These are phyloP conservation scores for Schwanniomyces etchellsii DNA, from an alignment of 1,139 yeast genomes.

Conservation along the genomic window DNA sequence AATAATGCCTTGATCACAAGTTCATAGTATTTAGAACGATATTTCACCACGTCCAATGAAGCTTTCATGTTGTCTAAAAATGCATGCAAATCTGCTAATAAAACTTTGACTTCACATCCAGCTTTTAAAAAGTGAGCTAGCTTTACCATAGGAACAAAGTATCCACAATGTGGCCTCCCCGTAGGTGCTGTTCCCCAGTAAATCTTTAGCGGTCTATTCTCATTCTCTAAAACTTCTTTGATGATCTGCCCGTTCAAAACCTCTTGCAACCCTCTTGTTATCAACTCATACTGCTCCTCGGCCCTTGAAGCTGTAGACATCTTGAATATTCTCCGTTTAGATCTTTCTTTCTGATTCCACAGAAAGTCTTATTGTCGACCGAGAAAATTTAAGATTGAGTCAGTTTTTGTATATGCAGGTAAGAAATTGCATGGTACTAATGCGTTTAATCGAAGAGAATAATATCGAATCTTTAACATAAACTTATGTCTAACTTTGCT, in stretches of 20 bases:
- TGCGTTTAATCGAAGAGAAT: neutral
- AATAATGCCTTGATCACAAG: constrained; percentile 76
- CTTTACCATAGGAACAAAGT: constrained; percentile 96
- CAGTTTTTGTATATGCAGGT: neutral
- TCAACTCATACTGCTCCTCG: constrained; percentile 65
- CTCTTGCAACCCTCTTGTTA: constrained; percentile 86
- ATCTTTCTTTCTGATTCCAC: neutral
- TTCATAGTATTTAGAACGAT: constrained; percentile 89
- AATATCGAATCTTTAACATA: too few relatives aligned
- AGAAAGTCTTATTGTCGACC: too few relatives aligned
- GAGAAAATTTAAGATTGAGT: constrained; percentile 3
- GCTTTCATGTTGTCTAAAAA: constrained; percentile 98
- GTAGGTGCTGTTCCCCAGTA: constrained; percentile 90
- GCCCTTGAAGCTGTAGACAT: constrained; percentile 34
- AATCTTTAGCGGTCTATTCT: constrained; percentile 74
- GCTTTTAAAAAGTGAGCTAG: constrained; percentile 93
- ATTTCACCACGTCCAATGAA: constrained; percentile 82
- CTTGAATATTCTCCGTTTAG: constrained; percentile 1
- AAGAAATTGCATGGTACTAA: neutral
- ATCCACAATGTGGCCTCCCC: constrained; percentile 97
- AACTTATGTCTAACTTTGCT: too few relatives aligned
- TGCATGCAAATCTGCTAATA: constrained; percentile 96
- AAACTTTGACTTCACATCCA: constrained; percentile 89
- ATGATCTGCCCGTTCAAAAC: constrained; percentile 85
- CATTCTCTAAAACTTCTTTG: constrained; percentile 73